Evolutionary conservation across 2,329 filamentous ascomycete genomes (phyloP), one percentile per base, ranked within the genome.

Genomic region (Fusarium illudens): DNA sequence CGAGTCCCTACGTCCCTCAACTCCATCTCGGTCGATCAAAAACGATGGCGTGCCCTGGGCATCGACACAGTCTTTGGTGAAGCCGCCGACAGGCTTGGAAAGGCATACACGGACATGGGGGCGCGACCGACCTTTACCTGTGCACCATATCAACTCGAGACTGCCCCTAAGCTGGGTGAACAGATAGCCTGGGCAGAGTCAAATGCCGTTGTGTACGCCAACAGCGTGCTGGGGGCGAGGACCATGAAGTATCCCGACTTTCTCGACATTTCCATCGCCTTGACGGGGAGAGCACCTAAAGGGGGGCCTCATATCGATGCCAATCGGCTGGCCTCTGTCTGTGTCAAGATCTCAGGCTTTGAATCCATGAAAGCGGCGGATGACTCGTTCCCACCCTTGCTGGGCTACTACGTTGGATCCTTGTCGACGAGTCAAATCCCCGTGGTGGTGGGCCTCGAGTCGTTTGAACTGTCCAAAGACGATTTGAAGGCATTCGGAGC

Each of bases 261-360:
- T 33, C 73, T 84, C 3, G 82, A 84, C 30, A 75, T 82, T n/a
- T 61, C 60, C 37, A 80, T 83, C 33, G 81, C 80, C 0, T 56
- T 84, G 46, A 83, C 81, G 0, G 82, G 82, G 1, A 72, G 78
- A 84, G 85, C 61, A 82, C 80, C 25, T 82, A 77, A 67, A 84
- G 77, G 68, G 82, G 86, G 49, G 78, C 82, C 65, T 78, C 80
- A 58, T 82, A 75, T 67, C 81, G 80, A 29, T 80, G 79, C 67
- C 77, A 81, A 68, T 78, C 71, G 39, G 34, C 81, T 57, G 8
- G 54, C 54, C 15, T 57, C 54, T 11, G 17, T 49, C 9, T 48
- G 39, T 17, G 10, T 57, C 17, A 27, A 15, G 42, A 9, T 57
- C 7, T 25, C 29, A 5, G 25, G 42, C 37, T n/a, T 56, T 9